Conservation (phyloP, 2,329 filamentous ascomycete species). For the Capronia americana region DNA sequence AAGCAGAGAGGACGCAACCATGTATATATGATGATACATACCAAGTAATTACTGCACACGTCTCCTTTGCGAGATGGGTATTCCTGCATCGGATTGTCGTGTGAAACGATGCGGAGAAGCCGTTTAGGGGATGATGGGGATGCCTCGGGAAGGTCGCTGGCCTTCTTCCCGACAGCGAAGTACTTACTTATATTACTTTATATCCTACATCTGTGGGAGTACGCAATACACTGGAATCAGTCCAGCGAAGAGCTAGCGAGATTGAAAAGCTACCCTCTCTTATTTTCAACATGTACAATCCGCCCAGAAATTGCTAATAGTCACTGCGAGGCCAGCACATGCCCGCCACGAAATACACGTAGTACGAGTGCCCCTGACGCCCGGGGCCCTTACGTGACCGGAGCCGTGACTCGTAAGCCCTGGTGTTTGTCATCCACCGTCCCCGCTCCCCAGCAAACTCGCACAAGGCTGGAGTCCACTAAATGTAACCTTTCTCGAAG, state of each 20-base stretch:
- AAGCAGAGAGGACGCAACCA: not conserved
- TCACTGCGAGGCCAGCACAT: not conserved
- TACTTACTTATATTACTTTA: too few relatives aligned
- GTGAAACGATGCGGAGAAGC: not conserved
- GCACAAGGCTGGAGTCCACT: conserved; percentile 3
- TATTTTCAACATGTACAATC: not conserved
- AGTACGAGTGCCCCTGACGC: too few relatives aligned
- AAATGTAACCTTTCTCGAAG: conserved; percentile 2
- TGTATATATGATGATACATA: not conserved
- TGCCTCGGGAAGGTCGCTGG: not conserved
- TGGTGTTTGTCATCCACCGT: not conserved
- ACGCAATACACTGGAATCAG: not conserved
- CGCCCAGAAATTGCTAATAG: not conserved
- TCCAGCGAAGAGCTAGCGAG: not conserved
- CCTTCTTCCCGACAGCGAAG: too few relatives aligned
- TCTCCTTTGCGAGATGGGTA: not conserved
- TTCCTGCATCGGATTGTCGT: too few relatives aligned
- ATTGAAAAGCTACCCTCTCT: not conserved
- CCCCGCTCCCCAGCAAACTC: not conserved
- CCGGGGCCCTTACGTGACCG: too few relatives aligned
- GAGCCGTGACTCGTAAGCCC: too few relatives aligned
- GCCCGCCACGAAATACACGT: too few relatives aligned
- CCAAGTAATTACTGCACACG: not conserved
- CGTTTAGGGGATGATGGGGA: not conserved
- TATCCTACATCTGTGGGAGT: too few relatives aligned